phyloP scores from a whole-genome alignment of 768 basidiomycete species.

The Suillus bovinus region DNA sequence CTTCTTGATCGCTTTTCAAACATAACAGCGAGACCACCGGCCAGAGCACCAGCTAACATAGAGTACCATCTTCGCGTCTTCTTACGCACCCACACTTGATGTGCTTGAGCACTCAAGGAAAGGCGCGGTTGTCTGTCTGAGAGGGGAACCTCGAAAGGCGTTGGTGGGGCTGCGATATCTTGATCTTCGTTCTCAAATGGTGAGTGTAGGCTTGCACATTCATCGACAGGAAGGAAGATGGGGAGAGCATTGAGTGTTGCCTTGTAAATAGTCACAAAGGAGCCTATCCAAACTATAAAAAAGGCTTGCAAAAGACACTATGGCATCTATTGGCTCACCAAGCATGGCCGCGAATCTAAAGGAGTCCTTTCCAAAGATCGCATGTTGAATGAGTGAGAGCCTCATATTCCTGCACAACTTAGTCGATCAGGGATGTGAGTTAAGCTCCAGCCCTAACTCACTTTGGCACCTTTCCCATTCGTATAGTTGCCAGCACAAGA shows the following conservation, averaged over 20 bases:
- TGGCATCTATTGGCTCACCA: constrained; percentile 43
- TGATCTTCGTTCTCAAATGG: constrained; percentile 34
- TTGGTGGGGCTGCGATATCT: constrained; percentile 15
- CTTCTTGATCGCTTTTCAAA: constrained; percentile 73
- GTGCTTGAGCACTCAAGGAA: constrained; percentile 63
- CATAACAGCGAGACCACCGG: constrained; percentile 71
- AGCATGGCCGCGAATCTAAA: constrained; percentile 88
- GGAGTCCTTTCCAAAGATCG: constrained; percentile 81
- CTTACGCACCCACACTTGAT: constrained; percentile 63
- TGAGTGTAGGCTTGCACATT: constrained; percentile 22
- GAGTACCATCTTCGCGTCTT: constrained; percentile 78
- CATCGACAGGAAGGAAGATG: constrained; percentile 56
- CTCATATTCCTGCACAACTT: constrained; percentile 52
- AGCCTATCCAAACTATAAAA: constrained; percentile 41
- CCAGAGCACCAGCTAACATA: constrained; percentile 72
- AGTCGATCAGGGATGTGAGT: background rate
- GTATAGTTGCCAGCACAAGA: constrained; percentile 72
- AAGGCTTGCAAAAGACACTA: constrained; percentile 3
- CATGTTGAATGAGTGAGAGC: constrained; percentile 69
- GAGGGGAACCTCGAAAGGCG: constrained; percentile 19
- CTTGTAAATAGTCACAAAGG: constrained; percentile 79
- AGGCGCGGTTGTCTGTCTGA: constrained; percentile 47
- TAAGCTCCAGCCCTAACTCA: constrained; percentile 24
- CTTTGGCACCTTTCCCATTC: constrained; percentile 68
- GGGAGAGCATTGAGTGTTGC: constrained; percentile 77